Conservation (phyloP, 2,329 filamentous ascomycete genomes). For the Fusarium vanettenii region DNA sequence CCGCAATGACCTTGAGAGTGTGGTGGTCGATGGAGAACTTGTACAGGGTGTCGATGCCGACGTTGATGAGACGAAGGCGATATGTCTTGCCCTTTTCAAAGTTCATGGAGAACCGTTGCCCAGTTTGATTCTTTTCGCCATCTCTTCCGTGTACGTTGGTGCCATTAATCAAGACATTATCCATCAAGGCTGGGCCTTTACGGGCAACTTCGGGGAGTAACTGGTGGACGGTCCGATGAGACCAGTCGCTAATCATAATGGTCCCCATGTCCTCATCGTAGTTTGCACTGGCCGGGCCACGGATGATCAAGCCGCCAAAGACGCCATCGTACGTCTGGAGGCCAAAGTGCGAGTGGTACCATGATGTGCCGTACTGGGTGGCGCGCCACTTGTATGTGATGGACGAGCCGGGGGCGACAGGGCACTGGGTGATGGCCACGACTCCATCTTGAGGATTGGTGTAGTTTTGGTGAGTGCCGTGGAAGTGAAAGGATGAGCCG, state of each 20-base stretch:
- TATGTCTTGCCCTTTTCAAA: conserved; percentile 58
- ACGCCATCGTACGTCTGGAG: conserved; percentile 65
- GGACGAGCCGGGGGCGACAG: conserved; percentile 61
- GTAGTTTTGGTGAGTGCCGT: conserved; percentile 69
- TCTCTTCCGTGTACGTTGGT: conserved; percentile 50
- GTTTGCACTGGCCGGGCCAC: conserved; percentile 68
- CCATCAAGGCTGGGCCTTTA: conserved; percentile 43
- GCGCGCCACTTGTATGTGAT: conserved; percentile 69
- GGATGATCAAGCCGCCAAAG: conserved; percentile 70
- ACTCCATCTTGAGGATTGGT: conserved; percentile 69
- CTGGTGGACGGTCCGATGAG: conserved; percentile 56
- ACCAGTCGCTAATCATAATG: conserved; percentile 70
- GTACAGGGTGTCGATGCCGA: conserved; percentile 56
- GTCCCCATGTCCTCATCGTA: conserved; percentile 74
- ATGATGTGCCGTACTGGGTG: conserved; percentile 65
- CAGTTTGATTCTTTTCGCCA: conserved; percentile 37
- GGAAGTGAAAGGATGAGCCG: conserved; percentile 72
- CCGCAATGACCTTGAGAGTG: conserved; percentile 66
- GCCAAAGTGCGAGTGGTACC: conserved; percentile 72
- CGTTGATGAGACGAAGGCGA: conserved; percentile 61
- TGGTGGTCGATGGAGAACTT: conserved; percentile 68
- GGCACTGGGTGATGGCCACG: conserved; percentile 60
- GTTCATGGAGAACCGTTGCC: conserved; percentile 50
- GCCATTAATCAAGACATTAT: conserved; percentile 61
- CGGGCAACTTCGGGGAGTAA: conserved; percentile 42